Evolutionary conservation across 176 grass and related monocot species (phyloP).

Genomic region (Lolium multiflorum): DNA sequence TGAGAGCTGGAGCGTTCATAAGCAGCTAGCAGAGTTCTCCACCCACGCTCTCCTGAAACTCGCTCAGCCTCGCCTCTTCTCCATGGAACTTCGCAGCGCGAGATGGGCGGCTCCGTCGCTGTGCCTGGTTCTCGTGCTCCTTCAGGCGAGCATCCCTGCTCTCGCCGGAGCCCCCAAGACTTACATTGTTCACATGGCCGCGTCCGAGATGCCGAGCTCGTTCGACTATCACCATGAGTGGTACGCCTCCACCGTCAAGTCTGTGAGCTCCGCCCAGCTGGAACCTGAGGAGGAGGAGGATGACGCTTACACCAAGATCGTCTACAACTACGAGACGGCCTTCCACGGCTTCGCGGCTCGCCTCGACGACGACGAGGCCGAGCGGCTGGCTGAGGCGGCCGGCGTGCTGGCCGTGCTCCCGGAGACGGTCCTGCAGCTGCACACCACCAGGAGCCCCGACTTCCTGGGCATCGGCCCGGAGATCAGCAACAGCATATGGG

Average conservation of each 20-base stretch:
- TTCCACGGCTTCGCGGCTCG: slow-evolving; percentile 87
- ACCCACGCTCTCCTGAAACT: background rate
- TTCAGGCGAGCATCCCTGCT: slow-evolving; percentile 44
- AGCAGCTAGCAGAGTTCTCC: slow-evolving; percentile 8
- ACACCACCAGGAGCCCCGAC: slow-evolving; percentile 94
- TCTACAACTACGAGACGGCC: slow-evolving; percentile 91
- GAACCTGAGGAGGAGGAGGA: slow-evolving; percentile 41
- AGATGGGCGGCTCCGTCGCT: slow-evolving; percentile 47
- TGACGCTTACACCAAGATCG: slow-evolving; percentile 52
- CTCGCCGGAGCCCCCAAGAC: slow-evolving; percentile 47
- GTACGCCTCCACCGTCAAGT: slow-evolving; percentile 78
- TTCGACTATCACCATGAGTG: slow-evolving; percentile 76
- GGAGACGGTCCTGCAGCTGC: slow-evolving; percentile 80
- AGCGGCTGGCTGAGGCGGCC: slow-evolving; percentile 64
- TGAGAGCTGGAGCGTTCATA: slow-evolving; percentile 40
- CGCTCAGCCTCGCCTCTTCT: background rate
- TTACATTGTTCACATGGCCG: slow-evolving; percentile 89
- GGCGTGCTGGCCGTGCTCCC: slow-evolving; percentile 81
- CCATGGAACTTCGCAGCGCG: slow-evolving; percentile 37
- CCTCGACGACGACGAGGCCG: slow-evolving; percentile 71
- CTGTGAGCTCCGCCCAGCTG: slow-evolving; percentile 35
- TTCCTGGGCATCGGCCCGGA: slow-evolving; percentile 94
- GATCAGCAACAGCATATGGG: slow-evolving; percentile 75
- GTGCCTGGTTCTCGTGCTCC: slow-evolving; percentile 44
- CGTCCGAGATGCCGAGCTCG: slow-evolving; percentile 70